Conservation (phyloP, 768 basidiomycete species). For the Hypholoma fasciculare region DNA sequence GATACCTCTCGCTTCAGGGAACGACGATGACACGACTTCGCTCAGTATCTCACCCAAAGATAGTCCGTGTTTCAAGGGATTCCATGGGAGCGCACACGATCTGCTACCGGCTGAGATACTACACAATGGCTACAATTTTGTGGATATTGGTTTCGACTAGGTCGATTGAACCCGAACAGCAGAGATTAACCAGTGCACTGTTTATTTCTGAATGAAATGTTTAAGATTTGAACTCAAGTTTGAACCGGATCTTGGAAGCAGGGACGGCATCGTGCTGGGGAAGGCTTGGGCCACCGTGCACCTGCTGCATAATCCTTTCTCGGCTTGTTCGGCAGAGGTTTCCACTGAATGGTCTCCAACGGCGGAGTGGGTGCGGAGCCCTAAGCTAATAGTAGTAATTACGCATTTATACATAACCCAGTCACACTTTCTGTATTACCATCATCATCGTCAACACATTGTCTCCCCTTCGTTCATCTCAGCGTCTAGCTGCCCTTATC, state of each 20-base stretch:
- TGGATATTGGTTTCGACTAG: conserved; percentile 10
- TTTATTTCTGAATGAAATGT: too few species aligned
- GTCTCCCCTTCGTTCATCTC: conserved; percentile 18
- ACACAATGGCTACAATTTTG: background rate
- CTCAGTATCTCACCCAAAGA: background rate
- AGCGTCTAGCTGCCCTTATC: conserved; percentile 26
- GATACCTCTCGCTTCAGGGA: conserved; percentile 4
- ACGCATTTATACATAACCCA: conserved; percentile 14
- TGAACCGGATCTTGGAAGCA: conserved; percentile 12
- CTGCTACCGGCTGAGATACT: background rate
- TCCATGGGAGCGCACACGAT: background rate
- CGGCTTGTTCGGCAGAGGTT: background rate
- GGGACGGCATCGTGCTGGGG: background rate
- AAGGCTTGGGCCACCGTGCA: background rate
- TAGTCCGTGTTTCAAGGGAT: background rate
- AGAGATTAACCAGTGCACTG: background rate
- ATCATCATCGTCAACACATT: conserved; percentile 22
- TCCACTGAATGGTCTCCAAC: conserved; percentile 22
- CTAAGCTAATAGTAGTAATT: conserved; percentile 13
- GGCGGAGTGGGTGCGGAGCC: conserved; percentile 27
- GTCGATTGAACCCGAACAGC: background rate
- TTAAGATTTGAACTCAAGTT: background rate
- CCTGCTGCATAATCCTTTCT: background rate
- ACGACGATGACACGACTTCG: conserved; percentile 3
- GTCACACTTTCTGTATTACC: conserved; percentile 16